These are phyloP conservation scores for Verticillium nubilum DNA, from an alignment of 2,329 filamentous ascomycete species.

Conservation along the genomic window DNA sequence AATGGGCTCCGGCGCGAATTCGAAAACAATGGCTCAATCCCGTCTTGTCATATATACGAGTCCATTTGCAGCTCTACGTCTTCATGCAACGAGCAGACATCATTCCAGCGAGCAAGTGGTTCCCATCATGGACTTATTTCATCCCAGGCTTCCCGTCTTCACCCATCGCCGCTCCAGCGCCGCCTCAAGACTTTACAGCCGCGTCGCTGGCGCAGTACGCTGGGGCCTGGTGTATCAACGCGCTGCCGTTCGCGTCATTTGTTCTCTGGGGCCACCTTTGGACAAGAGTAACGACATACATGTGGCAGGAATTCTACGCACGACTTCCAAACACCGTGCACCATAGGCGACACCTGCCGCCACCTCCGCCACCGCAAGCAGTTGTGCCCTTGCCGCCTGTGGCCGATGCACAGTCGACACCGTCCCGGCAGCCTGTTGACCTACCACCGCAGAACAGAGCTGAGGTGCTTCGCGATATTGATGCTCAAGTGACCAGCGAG, in stretches of 20 bases:
- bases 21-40: conserved; percentile 13
- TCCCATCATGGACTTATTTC: conserved; percentile 45
- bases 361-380: conserved; percentile 13
- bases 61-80: conserved; percentile 47
- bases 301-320: conserved; percentile 33
- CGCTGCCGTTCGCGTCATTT: conserved; percentile 42
- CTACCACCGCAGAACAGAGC: neutral
- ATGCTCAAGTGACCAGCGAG: neutral
- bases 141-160: conserved; percentile 48
- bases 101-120: conserved; percentile 29
- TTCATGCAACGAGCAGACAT: conserved; percentile 47
- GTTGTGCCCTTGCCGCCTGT: conserved; percentile 6
- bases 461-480: conserved; percentile 19
- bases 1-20: conserved; percentile 10
- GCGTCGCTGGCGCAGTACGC: conserved; percentile 37
- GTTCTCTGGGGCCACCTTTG: conserved; percentile 34
- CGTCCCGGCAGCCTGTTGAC: neutral
- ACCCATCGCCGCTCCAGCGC: conserved; percentile 41
- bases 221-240: conserved; percentile 32
- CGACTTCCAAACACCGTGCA: conserved; percentile 33
- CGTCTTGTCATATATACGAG: conserved; percentile 31
- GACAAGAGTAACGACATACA: conserved; percentile 25
- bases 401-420: neutral
- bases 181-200: conserved; percentile 29
- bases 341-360: conserved; percentile 15